Conservation (phyloP, 2,329 filamentous ascomycete species). For the Thermothelomyces thermophilus region DNA sequence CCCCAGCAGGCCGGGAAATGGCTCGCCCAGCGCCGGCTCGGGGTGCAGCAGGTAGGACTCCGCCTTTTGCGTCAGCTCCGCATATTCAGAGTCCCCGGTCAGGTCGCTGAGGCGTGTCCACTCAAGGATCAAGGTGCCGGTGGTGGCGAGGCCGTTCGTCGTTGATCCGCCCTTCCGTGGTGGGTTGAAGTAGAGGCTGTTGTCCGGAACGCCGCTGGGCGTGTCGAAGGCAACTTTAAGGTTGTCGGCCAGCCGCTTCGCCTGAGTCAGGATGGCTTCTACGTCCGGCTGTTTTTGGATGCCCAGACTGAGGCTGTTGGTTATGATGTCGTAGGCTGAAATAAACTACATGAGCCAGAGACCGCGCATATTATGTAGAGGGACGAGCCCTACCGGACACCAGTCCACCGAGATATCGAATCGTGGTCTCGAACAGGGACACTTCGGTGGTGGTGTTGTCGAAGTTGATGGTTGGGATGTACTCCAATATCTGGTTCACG, state of each 20-base stretch:
- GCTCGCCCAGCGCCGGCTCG: constrained; percentile 54
- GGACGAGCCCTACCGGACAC: constrained; percentile 51
- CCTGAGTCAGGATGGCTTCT: constrained; percentile 57
- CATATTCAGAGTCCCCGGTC: constrained; percentile 61
- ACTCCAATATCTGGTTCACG: constrained; percentile 63
- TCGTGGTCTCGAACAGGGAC: constrained; percentile 84
- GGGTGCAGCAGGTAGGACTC: constrained; percentile 66
- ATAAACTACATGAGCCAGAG: neutral
- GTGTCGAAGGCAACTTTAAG: constrained; percentile 76
- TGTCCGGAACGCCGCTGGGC: constrained; percentile 65
- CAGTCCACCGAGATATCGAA: constrained; percentile 77
- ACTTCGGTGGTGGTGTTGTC: constrained; percentile 53
- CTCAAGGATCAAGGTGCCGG: constrained; percentile 73
- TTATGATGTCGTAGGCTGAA: constrained; percentile 63
- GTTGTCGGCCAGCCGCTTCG: constrained; percentile 61
- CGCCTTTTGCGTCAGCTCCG: constrained; percentile 56
- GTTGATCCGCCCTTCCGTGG: constrained; percentile 41
- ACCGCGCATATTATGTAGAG: neutral
- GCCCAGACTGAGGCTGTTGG: constrained; percentile 53
- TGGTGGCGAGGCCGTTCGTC: constrained; percentile 67
- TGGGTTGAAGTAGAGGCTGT: constrained; percentile 55
- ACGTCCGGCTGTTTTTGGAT: constrained; percentile 43
- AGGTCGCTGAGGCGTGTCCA: constrained; percentile 77
- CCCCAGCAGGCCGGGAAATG: constrained; percentile 72
- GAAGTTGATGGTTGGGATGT: constrained; percentile 67